Evolutionary conservation across 495 filamentous ascomycete genomes (phyloP).

Genomic region (Amphirosellinia nigrospora): DNA sequence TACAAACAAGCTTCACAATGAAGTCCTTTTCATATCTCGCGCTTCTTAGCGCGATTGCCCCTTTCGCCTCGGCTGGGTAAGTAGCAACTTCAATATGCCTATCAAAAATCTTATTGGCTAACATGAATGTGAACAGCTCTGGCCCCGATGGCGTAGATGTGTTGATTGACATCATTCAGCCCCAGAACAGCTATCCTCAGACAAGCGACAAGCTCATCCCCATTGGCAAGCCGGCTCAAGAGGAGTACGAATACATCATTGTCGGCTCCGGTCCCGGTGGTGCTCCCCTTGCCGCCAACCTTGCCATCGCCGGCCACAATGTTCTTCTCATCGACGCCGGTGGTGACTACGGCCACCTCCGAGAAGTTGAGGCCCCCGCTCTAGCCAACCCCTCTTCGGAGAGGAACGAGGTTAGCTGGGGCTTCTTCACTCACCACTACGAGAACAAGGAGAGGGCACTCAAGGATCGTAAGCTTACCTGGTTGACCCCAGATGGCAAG

Average conservation of each 20-base stretch:
- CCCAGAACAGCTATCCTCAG: slow-evolving; percentile 27
- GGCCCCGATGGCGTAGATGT: slow-evolving; percentile 24
- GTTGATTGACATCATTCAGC: slow-evolving; percentile 21
- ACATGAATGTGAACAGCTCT: background rate
- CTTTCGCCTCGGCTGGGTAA: slow-evolving; percentile 22
- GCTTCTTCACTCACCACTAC: slow-evolving; percentile 55
- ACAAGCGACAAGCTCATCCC: slow-evolving; percentile 14
- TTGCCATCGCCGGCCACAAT: slow-evolving; percentile 64
- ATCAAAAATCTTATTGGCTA: background rate
- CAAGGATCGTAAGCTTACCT: slow-evolving; percentile 51
- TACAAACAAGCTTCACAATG: background rate
- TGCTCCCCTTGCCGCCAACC: slow-evolving; percentile 63
- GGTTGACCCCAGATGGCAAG: slow-evolving; percentile 40
- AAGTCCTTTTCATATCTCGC: slow-evolving; percentile 29
- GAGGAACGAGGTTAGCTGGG: slow-evolving; percentile 50
- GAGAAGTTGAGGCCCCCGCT: slow-evolving; percentile 39
- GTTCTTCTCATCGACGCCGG: slow-evolving; percentile 38
- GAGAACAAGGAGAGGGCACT: slow-evolving; percentile 40
- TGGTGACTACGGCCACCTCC: slow-evolving; percentile 33
- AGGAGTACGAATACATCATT: slow-evolving; percentile 66
- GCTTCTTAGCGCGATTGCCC: slow-evolving; percentile 29
- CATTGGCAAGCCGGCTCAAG: slow-evolving; percentile 19
- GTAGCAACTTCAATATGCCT: background rate
- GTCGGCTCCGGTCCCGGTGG: slow-evolving; percentile 70
- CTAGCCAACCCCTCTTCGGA: slow-evolving; percentile 60